Base-by-base conservation (phyloP, 495 filamentous ascomycete genomes). In the Hypoxylon intermedium region DNA sequence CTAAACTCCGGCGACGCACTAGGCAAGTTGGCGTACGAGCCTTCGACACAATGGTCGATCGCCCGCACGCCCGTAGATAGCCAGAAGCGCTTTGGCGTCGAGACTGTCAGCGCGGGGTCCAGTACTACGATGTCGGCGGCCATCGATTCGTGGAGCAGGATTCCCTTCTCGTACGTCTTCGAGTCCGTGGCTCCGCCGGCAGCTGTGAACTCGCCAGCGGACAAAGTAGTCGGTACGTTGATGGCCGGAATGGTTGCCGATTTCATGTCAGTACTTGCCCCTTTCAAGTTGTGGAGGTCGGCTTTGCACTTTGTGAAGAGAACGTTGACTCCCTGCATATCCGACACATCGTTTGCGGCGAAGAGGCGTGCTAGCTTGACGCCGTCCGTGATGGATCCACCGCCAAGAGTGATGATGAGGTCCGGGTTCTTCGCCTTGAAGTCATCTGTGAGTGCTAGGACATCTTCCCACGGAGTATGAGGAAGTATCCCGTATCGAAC, bases 1-100 rank as follows among this genome's bases (percentile, higher is more conserved):
- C 78, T 79, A 11, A 67, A 69, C 33, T 67, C 64, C 11, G 68
- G 41, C 7, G 65, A 77, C 30, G 52, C 41, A 5, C 9, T 12
- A 65, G 53, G 70, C 13, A 67, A 50, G 28, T 74, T 47, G 0
- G 78, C 80, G 43, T 82, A 87, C 4, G 83, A 65, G 0, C 78
- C 76, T 67, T 89, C 86, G 7, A 87, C 77, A 61, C 85, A 88
- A 58, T 89, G 85, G 56, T 89, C 87, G 3, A 89, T 78, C 6
- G 81, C 82, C 6, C 86, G 75, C 5, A 89, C 74, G 0, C 86
- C 87, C 1, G 82, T 85, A 26, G 79, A 81, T 5, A 88, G 67
- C 86, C 85, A 89, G 30, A 87, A 77, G 15, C 74, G 74, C 41
- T 79, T 75, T 0, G 86, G 86, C 0, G 87, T 85, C 1, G 80